phyloP scores from a whole-genome alignment of 495 filamentous ascomycete genomes.

The Trichoderma gamsii region DNA sequence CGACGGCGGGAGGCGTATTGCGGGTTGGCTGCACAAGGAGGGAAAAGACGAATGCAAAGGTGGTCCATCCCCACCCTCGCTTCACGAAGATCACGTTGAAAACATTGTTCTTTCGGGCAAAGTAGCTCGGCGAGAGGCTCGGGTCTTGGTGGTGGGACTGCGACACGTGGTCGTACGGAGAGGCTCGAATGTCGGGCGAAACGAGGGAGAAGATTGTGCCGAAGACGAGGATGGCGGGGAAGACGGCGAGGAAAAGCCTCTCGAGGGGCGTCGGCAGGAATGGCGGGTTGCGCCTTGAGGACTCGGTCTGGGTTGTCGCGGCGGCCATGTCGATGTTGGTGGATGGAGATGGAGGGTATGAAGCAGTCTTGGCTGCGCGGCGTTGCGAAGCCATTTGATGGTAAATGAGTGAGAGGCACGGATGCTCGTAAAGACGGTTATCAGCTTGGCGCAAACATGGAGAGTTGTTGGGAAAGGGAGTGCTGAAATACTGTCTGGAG shows the following conservation, averaged over 20 bases:
- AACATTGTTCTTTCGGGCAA: constrained; percentile 83
- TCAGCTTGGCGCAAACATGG: neutral
- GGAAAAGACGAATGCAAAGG: constrained; percentile 56
- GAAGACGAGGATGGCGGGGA: constrained; percentile 69
- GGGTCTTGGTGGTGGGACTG: constrained; percentile 51
- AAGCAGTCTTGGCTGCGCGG: neutral
- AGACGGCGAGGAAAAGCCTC: constrained; percentile 54
- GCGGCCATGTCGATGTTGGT: neutral
- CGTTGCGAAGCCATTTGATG: constrained; percentile 2
- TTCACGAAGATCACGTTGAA: constrained; percentile 93
- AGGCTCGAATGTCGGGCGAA: constrained; percentile 58
- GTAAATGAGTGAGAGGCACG: neutral
- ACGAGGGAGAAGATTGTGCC: constrained; percentile 75
- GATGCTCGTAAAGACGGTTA: neutral
- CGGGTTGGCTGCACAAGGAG: constrained; percentile 52
- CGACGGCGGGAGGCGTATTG: constrained; percentile 23
- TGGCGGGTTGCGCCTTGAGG: constrained; percentile 23
- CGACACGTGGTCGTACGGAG: constrained; percentile 48
- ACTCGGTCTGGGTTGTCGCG: neutral
- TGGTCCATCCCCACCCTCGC: constrained; percentile 88
- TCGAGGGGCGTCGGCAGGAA: constrained; percentile 59
- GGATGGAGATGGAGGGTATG: neutral
- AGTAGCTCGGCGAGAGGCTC: constrained; percentile 69
- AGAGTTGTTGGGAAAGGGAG: neutral
- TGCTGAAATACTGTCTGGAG: neutral